A percentile compares a stretch with the other conserved stretches of the same genome.
Conservation (phyloP, 2,329 filamentous ascomycete species). For the Penicillium capsulatum region DNA sequence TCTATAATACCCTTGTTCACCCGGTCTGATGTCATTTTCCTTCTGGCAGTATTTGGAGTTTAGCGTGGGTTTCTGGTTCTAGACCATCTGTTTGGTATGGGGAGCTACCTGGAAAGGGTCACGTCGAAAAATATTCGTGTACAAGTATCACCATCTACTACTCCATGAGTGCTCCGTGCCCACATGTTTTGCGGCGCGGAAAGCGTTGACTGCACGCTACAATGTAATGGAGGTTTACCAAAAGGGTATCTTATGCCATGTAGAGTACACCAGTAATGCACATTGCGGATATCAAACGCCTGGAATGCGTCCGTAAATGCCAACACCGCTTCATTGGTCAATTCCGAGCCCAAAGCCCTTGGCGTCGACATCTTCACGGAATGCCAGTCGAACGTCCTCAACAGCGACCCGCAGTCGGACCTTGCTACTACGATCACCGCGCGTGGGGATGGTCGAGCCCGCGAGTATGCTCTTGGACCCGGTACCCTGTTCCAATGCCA, state of each 20-base stretch:
- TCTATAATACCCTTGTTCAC: constrained; percentile 21
- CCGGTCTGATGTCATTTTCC: constrained; percentile 17
- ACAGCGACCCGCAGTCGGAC: constrained; percentile 81
- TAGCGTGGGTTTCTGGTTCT: constrained; percentile 21
- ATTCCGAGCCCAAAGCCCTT: constrained; percentile 66
- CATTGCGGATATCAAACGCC: not conserved
- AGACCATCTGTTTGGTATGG: constrained; percentile 2
- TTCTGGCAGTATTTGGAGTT: constrained; percentile 32
- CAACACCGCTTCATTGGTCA: constrained; percentile 24
- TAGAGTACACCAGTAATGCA: not conserved
- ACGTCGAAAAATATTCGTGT: constrained; percentile 3
- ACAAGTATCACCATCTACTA: constrained; percentile 8
- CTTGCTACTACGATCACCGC: constrained; percentile 81
- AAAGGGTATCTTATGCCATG: constrained; percentile 19
- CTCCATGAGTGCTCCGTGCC: not conserved
- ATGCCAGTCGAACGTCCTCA: constrained; percentile 83
- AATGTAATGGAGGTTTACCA: not conserved
- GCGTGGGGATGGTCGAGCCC: constrained; percentile 50
- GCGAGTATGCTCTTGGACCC: constrained; percentile 27
- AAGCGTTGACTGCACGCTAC: too few species aligned
- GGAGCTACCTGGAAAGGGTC: constrained; percentile 2
- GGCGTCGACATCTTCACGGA: constrained; percentile 83
- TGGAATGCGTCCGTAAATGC: not conserved
- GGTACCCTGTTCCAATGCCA: constrained; percentile 65
- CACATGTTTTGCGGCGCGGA: too few species aligned